These are phyloP conservation scores for Geosmithia flava DNA, from an alignment of 2,329 filamentous ascomycete species.

Conservation along the genomic window DNA sequence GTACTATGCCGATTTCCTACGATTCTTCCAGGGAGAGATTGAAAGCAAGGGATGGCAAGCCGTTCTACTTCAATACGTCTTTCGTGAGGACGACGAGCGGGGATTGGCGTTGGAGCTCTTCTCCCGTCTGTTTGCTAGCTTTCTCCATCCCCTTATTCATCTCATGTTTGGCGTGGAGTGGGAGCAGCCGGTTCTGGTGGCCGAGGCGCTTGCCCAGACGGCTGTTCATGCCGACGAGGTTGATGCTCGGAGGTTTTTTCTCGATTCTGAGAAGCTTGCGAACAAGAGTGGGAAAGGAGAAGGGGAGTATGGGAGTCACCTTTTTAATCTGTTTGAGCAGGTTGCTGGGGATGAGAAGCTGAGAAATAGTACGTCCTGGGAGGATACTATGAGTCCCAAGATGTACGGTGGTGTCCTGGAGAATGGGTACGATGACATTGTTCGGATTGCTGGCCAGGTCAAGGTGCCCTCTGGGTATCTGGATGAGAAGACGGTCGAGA, in stretches of 20 bases:
- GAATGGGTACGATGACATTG: conserved; percentile 51
- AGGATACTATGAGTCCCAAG: conserved; percentile 41
- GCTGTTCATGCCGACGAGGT: conserved; percentile 44
- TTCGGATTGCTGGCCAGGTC: conserved; percentile 47
- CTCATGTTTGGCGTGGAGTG: conserved; percentile 79
- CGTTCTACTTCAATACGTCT: conserved; percentile 55
- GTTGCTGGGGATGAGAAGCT: conserved; percentile 44
- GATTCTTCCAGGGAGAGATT: conserved; percentile 67
- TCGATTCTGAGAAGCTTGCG: conserved; percentile 37
- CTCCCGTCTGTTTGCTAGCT: conserved; percentile 53
- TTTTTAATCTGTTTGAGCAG: conserved; percentile 50
- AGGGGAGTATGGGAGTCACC: conserved; percentile 16
- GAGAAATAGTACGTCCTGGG: conserved; percentile 28
- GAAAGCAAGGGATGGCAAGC: conserved; percentile 44
- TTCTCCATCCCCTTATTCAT: conserved; percentile 74
- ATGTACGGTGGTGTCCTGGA: conserved; percentile 56
- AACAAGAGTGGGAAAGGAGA: conserved; percentile 6
- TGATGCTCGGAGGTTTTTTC: conserved; percentile 38
- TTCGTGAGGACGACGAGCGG: conserved; percentile 30
- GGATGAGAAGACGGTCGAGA: conserved; percentile 40
- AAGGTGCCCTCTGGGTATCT: conserved; percentile 43
- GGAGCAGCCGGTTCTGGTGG: conserved; percentile 66
- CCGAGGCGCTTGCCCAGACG: conserved; percentile 66
- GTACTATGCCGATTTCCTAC: conserved; percentile 61
- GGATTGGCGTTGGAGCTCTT: conserved; percentile 57